Evolutionary conservation across 257 asterid genomes (phyloP).

Genomic region (Knoxia roxburghii): DNA sequence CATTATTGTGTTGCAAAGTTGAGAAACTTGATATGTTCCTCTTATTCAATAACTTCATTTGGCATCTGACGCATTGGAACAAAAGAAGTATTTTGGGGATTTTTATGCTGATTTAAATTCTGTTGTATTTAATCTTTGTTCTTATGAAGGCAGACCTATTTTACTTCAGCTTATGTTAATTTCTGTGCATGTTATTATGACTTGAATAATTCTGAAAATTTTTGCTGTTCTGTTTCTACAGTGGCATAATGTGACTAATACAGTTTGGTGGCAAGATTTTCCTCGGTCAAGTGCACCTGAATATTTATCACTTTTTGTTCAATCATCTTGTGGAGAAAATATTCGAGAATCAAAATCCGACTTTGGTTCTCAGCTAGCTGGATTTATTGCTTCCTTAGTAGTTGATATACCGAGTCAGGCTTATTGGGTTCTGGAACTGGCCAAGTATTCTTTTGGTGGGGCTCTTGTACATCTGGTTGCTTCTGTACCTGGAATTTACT

Average conservation of each 20-base stretch:
- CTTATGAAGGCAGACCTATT: background rate
- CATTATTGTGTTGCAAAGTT: background rate
- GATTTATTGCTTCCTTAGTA: constrained; percentile 68
- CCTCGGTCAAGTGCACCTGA: constrained; percentile 52
- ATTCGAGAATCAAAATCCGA: constrained; percentile 42
- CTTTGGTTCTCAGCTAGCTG: constrained; percentile 80
- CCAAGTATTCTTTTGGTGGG: constrained; percentile 54
- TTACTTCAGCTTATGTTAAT: background rate
- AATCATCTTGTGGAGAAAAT: constrained; percentile 38
- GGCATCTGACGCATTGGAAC: background rate
- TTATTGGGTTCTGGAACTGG: constrained; percentile 68
- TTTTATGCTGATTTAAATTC: background rate
- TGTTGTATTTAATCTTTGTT: background rate
- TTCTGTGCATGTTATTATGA: background rate
- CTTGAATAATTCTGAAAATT: constrained; percentile 8
- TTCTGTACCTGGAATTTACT: constrained; percentile 79
- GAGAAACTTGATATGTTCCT: background rate
- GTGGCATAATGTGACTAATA: constrained; percentile 79
- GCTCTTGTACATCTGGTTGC: constrained; percentile 72
- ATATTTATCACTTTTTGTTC: constrained; percentile 57
- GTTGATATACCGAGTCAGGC: constrained; percentile 81
- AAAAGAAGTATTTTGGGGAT: background rate
- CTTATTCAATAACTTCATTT: background rate
- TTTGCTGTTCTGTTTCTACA: constrained; percentile 37
- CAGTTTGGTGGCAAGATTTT: constrained; percentile 97